phyloP scores from a whole-genome alignment of 495 filamentous ascomycete species.

The Chlorociboria aeruginascens region DNA sequence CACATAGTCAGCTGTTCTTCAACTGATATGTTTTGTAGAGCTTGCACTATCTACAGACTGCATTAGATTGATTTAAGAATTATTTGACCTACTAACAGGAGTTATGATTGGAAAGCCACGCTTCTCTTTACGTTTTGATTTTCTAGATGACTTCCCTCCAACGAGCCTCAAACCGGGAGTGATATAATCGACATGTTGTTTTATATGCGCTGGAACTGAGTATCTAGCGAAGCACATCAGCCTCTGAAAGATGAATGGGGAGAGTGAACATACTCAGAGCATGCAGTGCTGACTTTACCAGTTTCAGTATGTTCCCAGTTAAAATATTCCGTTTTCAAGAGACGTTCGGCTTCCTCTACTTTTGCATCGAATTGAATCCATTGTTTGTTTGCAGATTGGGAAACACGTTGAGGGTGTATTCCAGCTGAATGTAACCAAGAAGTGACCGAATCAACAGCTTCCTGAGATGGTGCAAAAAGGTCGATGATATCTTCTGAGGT shows the following conservation, averaged over 20 bases:
- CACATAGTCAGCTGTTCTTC: too few species aligned
- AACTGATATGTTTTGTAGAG: too few species aligned
- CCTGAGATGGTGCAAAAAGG: constrained; percentile 6
- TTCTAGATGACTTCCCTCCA: constrained; percentile 37
- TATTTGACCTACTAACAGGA: neutral
- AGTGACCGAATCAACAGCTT: neutral
- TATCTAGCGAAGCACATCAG: constrained; percentile 1
- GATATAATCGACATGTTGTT: constrained; percentile 9
- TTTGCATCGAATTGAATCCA: constrained; percentile 30
- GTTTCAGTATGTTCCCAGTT: constrained; percentile 36
- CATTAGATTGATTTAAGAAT: neutral
- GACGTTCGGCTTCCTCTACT: constrained; percentile 36
- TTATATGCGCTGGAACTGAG: constrained; percentile 4
- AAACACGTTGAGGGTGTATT: constrained; percentile 2
- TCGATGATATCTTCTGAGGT: constrained; percentile 6
- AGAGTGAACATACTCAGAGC: constrained; percentile 9
- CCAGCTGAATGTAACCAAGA: constrained; percentile 3
- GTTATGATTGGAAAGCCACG: neutral
- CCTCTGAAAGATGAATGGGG: too few species aligned
- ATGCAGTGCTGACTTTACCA: constrained; percentile 26
- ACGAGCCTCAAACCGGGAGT: constrained; percentile 11
- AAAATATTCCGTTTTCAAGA: constrained; percentile 47
- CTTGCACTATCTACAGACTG: too few species aligned
- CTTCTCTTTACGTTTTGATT: constrained; percentile 26
- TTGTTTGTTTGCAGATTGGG: constrained; percentile 5